A percentile compares a stretch with the other conserved stretches of the same genome.
Evolutionary conservation across 1,284 basidiomycete species (phyloP).

Genomic region (Hemileia vastatrix): DNA sequence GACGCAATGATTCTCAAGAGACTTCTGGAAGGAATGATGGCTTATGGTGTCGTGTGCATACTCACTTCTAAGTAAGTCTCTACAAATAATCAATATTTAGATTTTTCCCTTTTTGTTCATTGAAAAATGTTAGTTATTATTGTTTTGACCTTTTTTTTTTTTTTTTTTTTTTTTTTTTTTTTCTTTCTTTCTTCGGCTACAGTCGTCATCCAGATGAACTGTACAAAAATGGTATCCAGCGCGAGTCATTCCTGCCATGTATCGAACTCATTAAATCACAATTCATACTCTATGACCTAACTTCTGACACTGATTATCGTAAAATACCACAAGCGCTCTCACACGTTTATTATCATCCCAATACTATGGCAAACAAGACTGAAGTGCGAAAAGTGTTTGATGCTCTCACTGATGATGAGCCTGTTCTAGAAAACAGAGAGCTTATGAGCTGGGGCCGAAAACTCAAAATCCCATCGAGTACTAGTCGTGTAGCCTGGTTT

Average conservation of each 20-base stretch:
- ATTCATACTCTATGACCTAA: slow-evolving; percentile 78
- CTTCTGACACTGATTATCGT: slow-evolving; percentile 91
- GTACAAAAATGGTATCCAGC: slow-evolving; percentile 98
- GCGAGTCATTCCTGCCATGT: slow-evolving; percentile 88
- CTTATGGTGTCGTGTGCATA: slow-evolving; percentile 82
- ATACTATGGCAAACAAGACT: slow-evolving; percentile 55
- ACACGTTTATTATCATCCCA: slow-evolving; percentile 80
- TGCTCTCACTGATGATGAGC: slow-evolving; percentile 55
- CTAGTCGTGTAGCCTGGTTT: slow-evolving; percentile 66
- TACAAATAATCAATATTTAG: not conserved
- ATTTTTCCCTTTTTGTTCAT: not conserved
- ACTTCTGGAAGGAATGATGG: slow-evolving; percentile 71
- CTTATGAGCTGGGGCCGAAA: slow-evolving; percentile 81
- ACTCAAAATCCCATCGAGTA: slow-evolving; percentile 46
- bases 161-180: not conserved
- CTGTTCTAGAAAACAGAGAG: slow-evolving; percentile 57
- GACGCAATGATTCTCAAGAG: slow-evolving; percentile 96
- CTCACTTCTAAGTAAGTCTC: slow-evolving; percentile 84
- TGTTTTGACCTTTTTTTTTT: not conserved
- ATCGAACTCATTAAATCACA: slow-evolving; percentile 83
- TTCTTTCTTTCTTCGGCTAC: slow-evolving; percentile 8
- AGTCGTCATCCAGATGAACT: slow-evolving; percentile 95
- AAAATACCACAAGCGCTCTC: slow-evolving; percentile 78
- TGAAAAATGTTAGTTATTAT: not conserved
- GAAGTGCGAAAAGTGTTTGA: slow-evolving; percentile 76